phyloP scores from a whole-genome alignment of 129 eudicot genomes.

The Daucus carota region DNA sequence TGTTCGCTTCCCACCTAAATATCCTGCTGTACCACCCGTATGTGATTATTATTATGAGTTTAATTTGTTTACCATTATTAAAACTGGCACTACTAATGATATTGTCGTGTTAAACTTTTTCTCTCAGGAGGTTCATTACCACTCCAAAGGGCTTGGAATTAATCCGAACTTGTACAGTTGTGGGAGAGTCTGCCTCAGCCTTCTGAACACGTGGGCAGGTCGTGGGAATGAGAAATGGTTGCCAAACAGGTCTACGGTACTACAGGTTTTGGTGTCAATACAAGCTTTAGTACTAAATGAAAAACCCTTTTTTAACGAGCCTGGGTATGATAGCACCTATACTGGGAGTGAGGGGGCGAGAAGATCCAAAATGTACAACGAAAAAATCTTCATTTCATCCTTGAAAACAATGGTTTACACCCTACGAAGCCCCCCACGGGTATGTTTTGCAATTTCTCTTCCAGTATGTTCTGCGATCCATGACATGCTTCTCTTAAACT shows the following conservation, averaged over 20 bases:
- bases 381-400: conserved; percentile 35
- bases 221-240: conserved; percentile 44
- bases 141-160: conserved; percentile 56
- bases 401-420: conserved; percentile 57
- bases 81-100: not conserved
- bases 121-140: conserved; percentile 52
- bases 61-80: not conserved
- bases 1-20: conserved; percentile 43
- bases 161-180: conserved; percentile 51
- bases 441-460: conserved; percentile 7
- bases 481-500: not conserved
- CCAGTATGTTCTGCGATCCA: not conserved
- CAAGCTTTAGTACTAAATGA: no score
- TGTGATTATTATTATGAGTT: not conserved
- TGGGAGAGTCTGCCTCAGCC: conserved; percentile 66
- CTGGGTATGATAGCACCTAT: no score
- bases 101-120: conserved; percentile 10
- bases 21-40: conserved; percentile 68
- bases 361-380: no score
- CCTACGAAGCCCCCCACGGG: conserved; percentile 59
- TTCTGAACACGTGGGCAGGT: conserved; percentile 56
- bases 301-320: no score
- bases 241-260: conserved; percentile 48
- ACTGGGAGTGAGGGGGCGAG: no score
- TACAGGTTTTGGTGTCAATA: conserved; percentile 55